phyloP scores from a whole-genome alignment of 169 alveolate species.

The Eimeria acervulina region DNA sequence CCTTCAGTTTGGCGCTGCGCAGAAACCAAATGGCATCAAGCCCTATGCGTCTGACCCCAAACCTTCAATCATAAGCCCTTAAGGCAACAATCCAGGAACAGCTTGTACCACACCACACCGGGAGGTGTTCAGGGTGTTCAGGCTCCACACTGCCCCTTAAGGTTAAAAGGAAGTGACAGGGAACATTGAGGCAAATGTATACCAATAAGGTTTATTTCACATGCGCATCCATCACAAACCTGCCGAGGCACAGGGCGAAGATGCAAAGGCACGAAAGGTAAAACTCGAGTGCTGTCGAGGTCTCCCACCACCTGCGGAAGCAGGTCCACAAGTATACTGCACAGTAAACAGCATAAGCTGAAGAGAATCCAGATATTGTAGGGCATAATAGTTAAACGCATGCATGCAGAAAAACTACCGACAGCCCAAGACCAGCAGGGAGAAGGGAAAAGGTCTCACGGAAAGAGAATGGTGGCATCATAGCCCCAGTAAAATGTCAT shows the following conservation, averaged over 20 bases:
- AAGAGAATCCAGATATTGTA: not conserved
- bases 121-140: not conserved
- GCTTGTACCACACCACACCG: not conserved
- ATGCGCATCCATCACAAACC: not conserved
- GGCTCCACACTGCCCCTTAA: not conserved
- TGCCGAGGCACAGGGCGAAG: constrained; percentile 62
- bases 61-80: not conserved
- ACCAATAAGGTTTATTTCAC: not conserved
- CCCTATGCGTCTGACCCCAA: not conserved
- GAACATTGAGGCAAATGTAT: not conserved
- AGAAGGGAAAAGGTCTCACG: constrained; percentile 32
- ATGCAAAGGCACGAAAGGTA: constrained; percentile 57
- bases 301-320: constrained; percentile 58
- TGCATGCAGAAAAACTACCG: not conserved
- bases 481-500: constrained; percentile 84
- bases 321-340: not conserved
- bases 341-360: not conserved
- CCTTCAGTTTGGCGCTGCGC: constrained; percentile 69
- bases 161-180: not conserved
- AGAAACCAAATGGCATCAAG: not conserved
- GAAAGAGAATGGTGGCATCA: constrained; percentile 74
- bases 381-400: not conserved
- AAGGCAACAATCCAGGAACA: not conserved
- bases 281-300: constrained; percentile 37
- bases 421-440: not conserved